Conservation (phyloP, 164 flowering plant genomes). For the Stephania japonica region DNA sequence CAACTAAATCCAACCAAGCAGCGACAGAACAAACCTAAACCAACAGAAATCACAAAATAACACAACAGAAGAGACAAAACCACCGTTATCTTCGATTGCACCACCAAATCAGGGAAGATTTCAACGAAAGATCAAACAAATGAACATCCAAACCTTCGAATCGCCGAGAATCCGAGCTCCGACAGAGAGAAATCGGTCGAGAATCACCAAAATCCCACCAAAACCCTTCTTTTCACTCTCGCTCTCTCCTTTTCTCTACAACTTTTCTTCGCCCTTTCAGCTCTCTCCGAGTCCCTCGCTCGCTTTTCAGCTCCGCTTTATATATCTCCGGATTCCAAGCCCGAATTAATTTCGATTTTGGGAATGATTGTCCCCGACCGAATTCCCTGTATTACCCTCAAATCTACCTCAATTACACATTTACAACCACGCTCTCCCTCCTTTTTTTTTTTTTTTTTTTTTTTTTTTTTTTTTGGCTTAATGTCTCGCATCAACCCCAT, state of each 20-base stretch:
- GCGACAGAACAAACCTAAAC: too few relatives aligned
- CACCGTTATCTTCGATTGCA: not conserved
- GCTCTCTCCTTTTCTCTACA: conserved; percentile 12
- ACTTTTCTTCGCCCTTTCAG: conserved; percentile 5
- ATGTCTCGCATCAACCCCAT: too few relatives aligned
- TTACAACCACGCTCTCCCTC: too few relatives aligned
- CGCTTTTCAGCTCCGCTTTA: conserved; percentile 15
- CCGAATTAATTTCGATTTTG: conserved; percentile 20
- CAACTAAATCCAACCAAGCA: not conserved
- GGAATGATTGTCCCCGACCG: conserved; percentile 23
- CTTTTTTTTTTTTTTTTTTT: too few relatives aligned
- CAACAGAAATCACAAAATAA: not conserved
- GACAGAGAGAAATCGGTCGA: not conserved
- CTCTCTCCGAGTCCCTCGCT: conserved; percentile 7
- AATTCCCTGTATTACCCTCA: conserved; percentile 6
- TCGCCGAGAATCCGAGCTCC: not conserved
- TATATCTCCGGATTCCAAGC: conserved; percentile 30
- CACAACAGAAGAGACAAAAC: not conserved
- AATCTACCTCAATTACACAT: not conserved
- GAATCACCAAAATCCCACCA: not conserved
- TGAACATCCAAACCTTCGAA: not conserved
- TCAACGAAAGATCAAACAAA: conserved; percentile 1
- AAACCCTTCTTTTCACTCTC: not conserved
- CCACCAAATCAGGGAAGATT: not conserved
- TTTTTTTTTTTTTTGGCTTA: too few relatives aligned